Base-by-base conservation (phyloP, 1,284 basidiomycete genomes). In the Pseudozyma pruni region DNA sequence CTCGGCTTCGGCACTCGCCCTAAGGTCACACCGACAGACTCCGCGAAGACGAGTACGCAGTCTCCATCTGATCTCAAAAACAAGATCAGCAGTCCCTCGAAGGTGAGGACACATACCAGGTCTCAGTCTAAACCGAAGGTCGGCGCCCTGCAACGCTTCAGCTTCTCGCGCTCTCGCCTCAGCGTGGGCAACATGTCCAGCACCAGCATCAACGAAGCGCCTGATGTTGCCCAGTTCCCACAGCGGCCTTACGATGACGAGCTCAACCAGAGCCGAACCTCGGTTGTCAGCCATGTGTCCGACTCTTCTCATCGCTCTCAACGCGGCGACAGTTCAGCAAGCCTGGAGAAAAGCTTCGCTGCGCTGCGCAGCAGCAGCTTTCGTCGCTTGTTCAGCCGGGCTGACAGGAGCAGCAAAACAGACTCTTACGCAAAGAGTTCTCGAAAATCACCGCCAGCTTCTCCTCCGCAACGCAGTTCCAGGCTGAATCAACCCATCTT, bases 121-220 rank as follows among this genome's bases (percentile, higher is more conserved):
- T 29, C 56, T n/a, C 44, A 56, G 16, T 48, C 57, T 34, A 58
- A 52, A 31, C 46, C 67, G 10, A 63, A 60, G 34, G 35, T 51
- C 19, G 52, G 67, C 11, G 54, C 60, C 27, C 19, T 70, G 33
- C 55, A 70, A 14, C 60, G 67, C 10, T 34, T 70, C 14, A 64
- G 67, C 38, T 60, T 70, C 23, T 70, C 67, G 4, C 60, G 67
- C 35, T 70, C 67, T 38, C 67, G 67, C 6, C 40, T 44, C 44
- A 60, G 44, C 34, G 60, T 64, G 14, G 48, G 45, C 13, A 55
- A 55, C 27, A 35, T 34, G 11, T 63, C 55, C 6, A 67, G 47
- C 34, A 51, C 37, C 33, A 54, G 55, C 38, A 34, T 66, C 42
- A 47, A 59, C 46, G 47, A 58, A 27, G 25, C 43, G 11, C 23